Percentiles rank a stretch among this genome's conserved stretches.
phyloP scores from a whole-genome alignment of 352 stramenopile genomes.

The Salisapilia sapeloensis region DNA sequence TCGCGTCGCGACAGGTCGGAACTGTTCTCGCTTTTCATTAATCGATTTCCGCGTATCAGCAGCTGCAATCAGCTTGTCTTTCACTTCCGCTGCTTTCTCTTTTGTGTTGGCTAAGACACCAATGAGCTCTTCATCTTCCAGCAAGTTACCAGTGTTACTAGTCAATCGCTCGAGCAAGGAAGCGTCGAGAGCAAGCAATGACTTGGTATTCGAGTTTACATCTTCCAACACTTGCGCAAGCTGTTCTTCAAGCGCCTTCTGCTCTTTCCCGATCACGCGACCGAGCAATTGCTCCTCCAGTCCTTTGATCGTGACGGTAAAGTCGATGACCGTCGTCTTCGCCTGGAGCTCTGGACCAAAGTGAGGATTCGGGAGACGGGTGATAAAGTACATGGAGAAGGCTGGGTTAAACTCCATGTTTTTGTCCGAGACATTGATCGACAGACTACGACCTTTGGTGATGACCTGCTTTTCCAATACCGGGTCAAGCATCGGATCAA shows the following conservation, averaged over 20 bases:
- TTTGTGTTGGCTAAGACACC: constrained; percentile 96
- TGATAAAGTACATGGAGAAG: constrained; percentile 99
- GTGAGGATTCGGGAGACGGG: constrained; percentile 93
- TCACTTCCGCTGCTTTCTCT: constrained; percentile 95
- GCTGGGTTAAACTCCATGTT: constrained; percentile 96
- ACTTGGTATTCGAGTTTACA: constrained; percentile 97
- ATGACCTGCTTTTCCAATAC: constrained; percentile 96
- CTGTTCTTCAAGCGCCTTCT: constrained; percentile 96
- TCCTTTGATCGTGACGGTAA: constrained; percentile 94
- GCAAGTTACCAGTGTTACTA: constrained; percentile 93
- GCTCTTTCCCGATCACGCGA: constrained; percentile 95
- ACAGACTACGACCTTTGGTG: constrained; percentile 91
- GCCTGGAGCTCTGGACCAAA: constrained; percentile 96
- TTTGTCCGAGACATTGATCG: constrained; percentile 97
- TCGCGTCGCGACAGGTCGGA: constrained; percentile 92
- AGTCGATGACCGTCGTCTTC: constrained; percentile 98
- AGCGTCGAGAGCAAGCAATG: constrained; percentile 89
- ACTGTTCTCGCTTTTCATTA: constrained; percentile 97
- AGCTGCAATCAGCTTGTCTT: constrained; percentile 92
- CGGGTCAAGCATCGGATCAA: constrained; percentile 97
- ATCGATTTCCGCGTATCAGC: constrained; percentile 95
- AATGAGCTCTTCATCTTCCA: constrained; percentile 98
- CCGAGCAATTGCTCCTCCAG: constrained; percentile 95
- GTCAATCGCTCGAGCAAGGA: constrained; percentile 93
- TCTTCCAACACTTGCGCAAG: constrained; percentile 97